Conservation (phyloP, 768 basidiomycete genomes). For the Rhizopogon rudus region DNA sequence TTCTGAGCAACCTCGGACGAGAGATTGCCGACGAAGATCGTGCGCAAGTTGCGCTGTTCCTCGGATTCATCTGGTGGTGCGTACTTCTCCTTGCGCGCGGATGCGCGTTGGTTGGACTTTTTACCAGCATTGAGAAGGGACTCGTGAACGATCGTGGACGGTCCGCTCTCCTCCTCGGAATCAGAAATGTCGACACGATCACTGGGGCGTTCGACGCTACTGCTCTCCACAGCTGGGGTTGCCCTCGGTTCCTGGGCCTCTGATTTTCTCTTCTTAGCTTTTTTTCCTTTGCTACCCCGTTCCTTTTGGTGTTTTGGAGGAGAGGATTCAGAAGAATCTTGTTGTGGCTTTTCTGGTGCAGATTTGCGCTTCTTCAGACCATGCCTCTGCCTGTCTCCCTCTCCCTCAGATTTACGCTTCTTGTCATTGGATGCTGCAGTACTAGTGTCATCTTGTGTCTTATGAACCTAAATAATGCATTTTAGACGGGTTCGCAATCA, state of each 20-base stretch:
- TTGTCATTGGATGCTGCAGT: slow-evolving; percentile 5
- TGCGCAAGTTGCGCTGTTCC: slow-evolving; percentile 71
- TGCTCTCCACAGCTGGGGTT: neutral
- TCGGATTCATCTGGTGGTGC: slow-evolving; percentile 67
- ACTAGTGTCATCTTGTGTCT: neutral
- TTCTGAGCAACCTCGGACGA: slow-evolving; percentile 70
- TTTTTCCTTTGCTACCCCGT: neutral
- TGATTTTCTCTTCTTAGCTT: neutral
- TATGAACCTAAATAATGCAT: neutral
- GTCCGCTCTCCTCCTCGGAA: slow-evolving; percentile 27
- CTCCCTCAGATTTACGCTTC: slow-evolving; percentile 9
- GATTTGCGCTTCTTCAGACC: neutral
- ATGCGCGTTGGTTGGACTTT: slow-evolving; percentile 27
- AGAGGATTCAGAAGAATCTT: neutral
- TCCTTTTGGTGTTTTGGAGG: slow-evolving; percentile 11
- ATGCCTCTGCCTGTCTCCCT: slow-evolving; percentile 1
- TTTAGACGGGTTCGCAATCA: neutral
- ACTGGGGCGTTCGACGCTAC: neutral
- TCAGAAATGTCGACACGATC: slow-evolving; percentile 18
- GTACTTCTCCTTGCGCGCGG: slow-evolving; percentile 37
- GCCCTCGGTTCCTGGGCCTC: neutral
- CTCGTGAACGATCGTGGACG: slow-evolving; percentile 58
- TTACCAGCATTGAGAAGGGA: slow-evolving; percentile 32
- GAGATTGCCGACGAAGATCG: slow-evolving; percentile 91
- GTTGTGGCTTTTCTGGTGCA: neutral